Conservation (phyloP, 208 protist species). For the Paratrypanosoma confusum region DNA sequence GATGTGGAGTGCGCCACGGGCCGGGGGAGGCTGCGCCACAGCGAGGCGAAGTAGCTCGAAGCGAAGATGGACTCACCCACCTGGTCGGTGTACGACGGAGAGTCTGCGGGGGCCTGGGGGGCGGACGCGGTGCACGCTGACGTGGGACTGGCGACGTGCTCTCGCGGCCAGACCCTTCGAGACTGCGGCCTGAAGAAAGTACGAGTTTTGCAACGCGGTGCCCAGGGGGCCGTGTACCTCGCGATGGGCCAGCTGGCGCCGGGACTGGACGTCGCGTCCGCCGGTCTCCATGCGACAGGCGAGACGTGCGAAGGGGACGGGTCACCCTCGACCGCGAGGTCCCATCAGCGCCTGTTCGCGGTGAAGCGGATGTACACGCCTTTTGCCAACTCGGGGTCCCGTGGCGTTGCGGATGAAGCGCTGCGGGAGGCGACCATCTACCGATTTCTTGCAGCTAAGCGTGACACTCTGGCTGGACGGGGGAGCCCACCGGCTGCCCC, state of each 20-base stretch:
- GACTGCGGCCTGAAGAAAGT: constrained; percentile 43
- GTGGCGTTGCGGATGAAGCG: constrained; percentile 50
- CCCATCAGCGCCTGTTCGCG: constrained; percentile 27
- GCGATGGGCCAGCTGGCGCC: constrained; percentile 21
- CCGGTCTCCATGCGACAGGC: too few relatives aligned
- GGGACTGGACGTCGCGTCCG: not conserved
- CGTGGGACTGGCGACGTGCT: constrained; percentile 19
- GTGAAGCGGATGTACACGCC: constrained; percentile 81
- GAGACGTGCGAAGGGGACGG: too few relatives aligned
- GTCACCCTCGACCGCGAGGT: too few relatives aligned
- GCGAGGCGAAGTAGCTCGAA: too few relatives aligned
- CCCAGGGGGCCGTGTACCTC: constrained; percentile 73
- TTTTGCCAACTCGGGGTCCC: constrained; percentile 48
- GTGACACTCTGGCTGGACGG: not conserved
- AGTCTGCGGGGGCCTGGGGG: constrained; percentile 5
- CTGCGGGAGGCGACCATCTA: constrained; percentile 70
- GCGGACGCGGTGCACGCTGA: constrained; percentile 3
- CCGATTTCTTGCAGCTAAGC: constrained; percentile 15
- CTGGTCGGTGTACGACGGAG: constrained; percentile 70
- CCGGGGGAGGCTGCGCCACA: too few relatives aligned
- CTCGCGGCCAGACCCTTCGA: constrained; percentile 18
- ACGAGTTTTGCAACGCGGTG: constrained; percentile 45
- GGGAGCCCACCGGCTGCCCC: not conserved
- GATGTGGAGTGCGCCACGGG: too few relatives aligned
- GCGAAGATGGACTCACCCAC: too few relatives aligned